A percentile compares a stretch with the other conserved stretches of the same genome.
Conservation (phyloP, 495 filamentous ascomycete species). For the Viridothelium virens region DNA sequence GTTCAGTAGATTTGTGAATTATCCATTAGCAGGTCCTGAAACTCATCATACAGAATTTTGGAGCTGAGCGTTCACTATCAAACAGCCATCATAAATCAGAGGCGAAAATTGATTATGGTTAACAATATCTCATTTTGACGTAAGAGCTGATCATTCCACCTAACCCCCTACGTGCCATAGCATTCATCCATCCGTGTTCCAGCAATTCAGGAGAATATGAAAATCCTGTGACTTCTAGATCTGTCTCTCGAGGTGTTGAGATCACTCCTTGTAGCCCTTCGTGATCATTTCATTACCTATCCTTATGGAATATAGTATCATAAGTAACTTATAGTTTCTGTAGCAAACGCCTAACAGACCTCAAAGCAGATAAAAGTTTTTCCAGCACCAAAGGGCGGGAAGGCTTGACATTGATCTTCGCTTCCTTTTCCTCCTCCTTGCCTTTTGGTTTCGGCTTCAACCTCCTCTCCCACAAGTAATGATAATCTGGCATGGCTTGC, state of each 20-base stretch:
- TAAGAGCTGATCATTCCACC: no score
- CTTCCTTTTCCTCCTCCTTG: neutral
- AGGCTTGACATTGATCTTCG: neutral
- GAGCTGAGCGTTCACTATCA: no score
- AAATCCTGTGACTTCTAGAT: neutral
- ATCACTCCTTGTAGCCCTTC: neutral
- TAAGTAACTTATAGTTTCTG: neutral
- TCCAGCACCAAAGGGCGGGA: neutral
- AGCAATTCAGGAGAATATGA: no score
- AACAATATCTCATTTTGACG: no score
- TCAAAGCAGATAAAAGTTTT: neutral
- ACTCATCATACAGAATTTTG: no score
- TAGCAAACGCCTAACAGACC: neutral
- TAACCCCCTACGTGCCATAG: no score
- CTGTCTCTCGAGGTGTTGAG: neutral
- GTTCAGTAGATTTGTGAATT: no score
- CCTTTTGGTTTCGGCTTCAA: conserved; percentile 16
- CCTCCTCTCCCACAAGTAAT: conserved; percentile 39
- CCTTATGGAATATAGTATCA: neutral
- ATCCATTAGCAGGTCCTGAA: no score
- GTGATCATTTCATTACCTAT: neutral
- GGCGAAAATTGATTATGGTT: no score
- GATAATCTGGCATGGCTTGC: conserved; percentile 43
- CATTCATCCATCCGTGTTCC: no score
- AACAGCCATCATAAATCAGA: no score